Percentiles rank a stretch among this genome's conserved stretches.
Evolutionary conservation across 345 rosid genomes (phyloP).

Genomic region (Turnera subulata): DNA sequence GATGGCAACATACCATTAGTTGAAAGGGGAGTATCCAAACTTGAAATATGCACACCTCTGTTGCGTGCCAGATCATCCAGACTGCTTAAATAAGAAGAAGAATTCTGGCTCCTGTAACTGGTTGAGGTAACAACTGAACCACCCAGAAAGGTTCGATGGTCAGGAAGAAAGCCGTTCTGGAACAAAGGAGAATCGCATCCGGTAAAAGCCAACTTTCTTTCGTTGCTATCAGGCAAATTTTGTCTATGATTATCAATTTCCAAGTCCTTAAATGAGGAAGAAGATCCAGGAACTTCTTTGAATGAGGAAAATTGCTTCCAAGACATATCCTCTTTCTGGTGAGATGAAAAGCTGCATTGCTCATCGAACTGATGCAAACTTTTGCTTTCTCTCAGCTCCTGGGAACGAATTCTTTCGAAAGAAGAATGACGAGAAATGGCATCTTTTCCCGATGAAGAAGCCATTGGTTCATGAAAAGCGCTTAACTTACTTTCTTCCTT

Average conservation of each 20-base stretch:
- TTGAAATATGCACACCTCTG: constrained; percentile 8
- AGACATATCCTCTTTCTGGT: constrained; percentile 24
- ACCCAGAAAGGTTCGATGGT: constrained; percentile 33
- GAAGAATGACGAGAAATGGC: constrained; percentile 24
- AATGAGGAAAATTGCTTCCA: constrained; percentile 25
- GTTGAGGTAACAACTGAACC: constrained; percentile 24
- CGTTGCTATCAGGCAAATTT: constrained; percentile 27
- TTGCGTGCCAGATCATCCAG: constrained; percentile 14
- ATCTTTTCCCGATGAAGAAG: constrained; percentile 28
- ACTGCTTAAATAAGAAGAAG: constrained; percentile 24
- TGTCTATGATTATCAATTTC: constrained; percentile 32
- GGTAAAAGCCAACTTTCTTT: constrained; percentile 32
- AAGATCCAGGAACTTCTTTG: constrained; percentile 32
- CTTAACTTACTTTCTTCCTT: constrained; percentile 25
- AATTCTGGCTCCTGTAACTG: constrained; percentile 23
- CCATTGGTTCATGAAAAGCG: constrained; percentile 22
- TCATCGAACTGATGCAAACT: constrained; percentile 23
- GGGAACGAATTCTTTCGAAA: constrained; percentile 20
- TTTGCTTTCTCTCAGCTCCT: constrained; percentile 23
- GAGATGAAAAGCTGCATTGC: constrained; percentile 20
- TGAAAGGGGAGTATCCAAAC: constrained; percentile 18
- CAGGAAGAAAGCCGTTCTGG: constrained; percentile 41
- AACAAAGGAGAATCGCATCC: constrained; percentile 31
- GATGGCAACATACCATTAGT: constrained; percentile 15
- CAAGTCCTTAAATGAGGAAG: constrained; percentile 30